Evolutionary conservation across 768 basidiomycete species (phyloP), one percentile per base, ranked within the genome.

Genomic region (Boletus huronensis): DNA sequence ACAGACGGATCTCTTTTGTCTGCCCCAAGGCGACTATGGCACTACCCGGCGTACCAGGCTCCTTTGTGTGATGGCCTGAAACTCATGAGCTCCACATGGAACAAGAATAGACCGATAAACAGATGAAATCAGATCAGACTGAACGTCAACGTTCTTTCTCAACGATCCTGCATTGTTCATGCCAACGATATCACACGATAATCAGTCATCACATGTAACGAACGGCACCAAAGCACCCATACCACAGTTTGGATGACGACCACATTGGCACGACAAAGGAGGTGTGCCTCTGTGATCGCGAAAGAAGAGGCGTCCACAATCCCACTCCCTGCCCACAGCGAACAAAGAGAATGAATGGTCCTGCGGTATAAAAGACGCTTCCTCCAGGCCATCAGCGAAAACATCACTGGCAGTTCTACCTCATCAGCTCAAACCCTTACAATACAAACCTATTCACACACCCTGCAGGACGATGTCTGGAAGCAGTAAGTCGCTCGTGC

Each of bases 311-410:
- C 46, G 29, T 46, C 39, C 58, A 48, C 49, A 45, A 13, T 9
- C 26, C 35, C 32, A 28, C 31, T 32, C 23, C 13, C 31, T 40
- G 6, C 6, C 29, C 48, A 59, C 53, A 28, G 5, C 26, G 16
- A 28, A 57, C 54, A 50, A 57, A 52, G 45, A 36, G 35, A 44
- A 31, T 52, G 47, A 29, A 32, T 6, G 3, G 9, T 16, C 21
- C n/a, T 23, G 23, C 16, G 9, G 10, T 56, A 60, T 64, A 62
- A 62, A 56, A 10, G 14, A 1, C n/a, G 16, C 10, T 28, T 9
- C 10, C 38, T 23, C 31, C 10, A 17, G 17, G 23, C 23, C n/a
- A 5, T 25, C 32, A 19, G 26, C 17, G 40, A 42, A 28, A 26
- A 8, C 34, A 31, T 41, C 48, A n/a, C n/a, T n/a, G n/a, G n/a